phyloP scores from a whole-genome alignment of 805 yeast species.

The Candida boidinii region DNA sequence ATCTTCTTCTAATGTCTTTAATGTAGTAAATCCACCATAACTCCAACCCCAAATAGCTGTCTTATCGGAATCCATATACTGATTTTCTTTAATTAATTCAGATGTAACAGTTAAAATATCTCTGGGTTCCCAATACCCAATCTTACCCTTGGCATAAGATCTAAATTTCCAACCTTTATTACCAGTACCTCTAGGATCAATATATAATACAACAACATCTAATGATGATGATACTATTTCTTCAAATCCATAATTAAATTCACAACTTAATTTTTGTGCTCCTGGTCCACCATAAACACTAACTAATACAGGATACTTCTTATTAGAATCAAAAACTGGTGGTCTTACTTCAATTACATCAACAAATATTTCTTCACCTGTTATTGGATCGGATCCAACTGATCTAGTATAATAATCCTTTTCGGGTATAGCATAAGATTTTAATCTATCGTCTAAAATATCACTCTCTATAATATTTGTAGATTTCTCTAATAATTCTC shows the following conservation, averaged over 20 bases:
- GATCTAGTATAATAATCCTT: constrained; percentile 27
- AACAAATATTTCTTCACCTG: constrained; percentile 25
- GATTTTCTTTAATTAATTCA: constrained; percentile 32
- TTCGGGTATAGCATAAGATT: constrained; percentile 40
- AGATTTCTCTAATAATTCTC: constrained; percentile 5
- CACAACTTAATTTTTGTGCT: constrained; percentile 44
- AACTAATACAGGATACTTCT: constrained; percentile 56
- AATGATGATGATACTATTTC: constrained; percentile 48
- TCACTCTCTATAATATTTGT: constrained; percentile 10
- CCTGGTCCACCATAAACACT: constrained; percentile 81
- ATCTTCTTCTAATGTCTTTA: constrained; percentile 83
- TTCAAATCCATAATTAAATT: constrained; percentile 44
- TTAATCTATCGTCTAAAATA: constrained; percentile 9
- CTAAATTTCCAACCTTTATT: constrained; percentile 63
- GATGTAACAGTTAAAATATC: constrained; percentile 49
- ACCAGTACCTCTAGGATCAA: constrained; percentile 84
- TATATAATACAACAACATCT: constrained; percentile 52
- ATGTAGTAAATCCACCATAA: constrained; percentile 90
- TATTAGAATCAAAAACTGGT: constrained; percentile 32
- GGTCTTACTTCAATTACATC: constrained; percentile 61
- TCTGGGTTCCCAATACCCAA: constrained; percentile 74
- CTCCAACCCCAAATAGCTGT: constrained; percentile 98
- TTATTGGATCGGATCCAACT: constrained; percentile 4
- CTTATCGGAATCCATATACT: constrained; percentile 55
- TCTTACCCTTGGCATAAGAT: constrained; percentile 43